A percentile compares a stretch with the other conserved stretches of the same genome.
Conservation (phyloP, 179 eudicot genomes). For the Dionaea muscipula region DNA sequence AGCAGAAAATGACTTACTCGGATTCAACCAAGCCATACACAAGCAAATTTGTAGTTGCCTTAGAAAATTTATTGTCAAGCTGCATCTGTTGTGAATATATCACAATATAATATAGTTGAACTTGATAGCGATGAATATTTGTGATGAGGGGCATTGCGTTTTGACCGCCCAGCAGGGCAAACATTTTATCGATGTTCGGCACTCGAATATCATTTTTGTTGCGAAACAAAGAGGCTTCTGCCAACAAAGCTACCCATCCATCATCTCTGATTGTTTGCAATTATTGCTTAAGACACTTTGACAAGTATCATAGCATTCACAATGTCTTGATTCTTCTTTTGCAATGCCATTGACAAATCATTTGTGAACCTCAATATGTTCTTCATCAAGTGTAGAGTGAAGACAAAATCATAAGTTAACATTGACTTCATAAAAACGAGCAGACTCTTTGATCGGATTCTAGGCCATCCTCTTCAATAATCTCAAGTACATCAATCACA, state of each 20-base stretch:
- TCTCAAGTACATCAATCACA: conserved; percentile 8
- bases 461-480: neutral
- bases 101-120: neutral
- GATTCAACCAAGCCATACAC: neutral
- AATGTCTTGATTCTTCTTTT: conserved; percentile 2
- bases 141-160: neutral
- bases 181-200: neutral
- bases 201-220: neutral
- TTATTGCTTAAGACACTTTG: neutral
- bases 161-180: neutral
- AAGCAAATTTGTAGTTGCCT: neutral
- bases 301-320: conserved; percentile 5
- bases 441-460: neutral
- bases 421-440: neutral
- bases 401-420: conserved; percentile 2
- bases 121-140: neutral
- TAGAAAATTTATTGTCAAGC: neutral
- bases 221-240: neutral
- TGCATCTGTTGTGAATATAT: neutral
- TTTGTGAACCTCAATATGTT: neutral
- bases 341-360: neutral
- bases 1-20: neutral
- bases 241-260: neutral
- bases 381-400: neutral
- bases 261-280: neutral